phyloP scores from a whole-genome alignment of 2,329 filamentous ascomycete species.

The Clonostachys rosea region DNA sequence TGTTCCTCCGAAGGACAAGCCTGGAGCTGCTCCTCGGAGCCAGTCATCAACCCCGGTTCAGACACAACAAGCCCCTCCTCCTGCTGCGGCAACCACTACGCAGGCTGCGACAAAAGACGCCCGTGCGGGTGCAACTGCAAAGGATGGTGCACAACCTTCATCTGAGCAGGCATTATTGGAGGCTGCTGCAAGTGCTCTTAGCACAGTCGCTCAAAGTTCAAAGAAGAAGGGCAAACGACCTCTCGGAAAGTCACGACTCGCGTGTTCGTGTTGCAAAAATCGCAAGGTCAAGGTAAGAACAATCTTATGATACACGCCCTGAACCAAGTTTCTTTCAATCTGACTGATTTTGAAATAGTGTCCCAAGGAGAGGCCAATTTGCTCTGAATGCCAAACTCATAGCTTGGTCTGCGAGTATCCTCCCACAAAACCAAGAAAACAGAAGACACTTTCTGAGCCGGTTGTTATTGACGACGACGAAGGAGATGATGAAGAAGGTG shows the following conservation, averaged over 20 bases:
- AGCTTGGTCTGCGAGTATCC: conserved; percentile 31
- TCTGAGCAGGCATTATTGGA: conserved; percentile 2
- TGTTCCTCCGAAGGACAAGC: conserved; percentile 39
- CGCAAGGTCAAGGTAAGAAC: conserved; percentile 29
- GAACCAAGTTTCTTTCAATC: neutral
- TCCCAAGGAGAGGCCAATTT: conserved; percentile 30
- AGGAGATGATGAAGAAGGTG: conserved; percentile 5
- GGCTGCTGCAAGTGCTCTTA: neutral
- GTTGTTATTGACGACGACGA: conserved; percentile 7
- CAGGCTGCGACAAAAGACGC: conserved; percentile 5
- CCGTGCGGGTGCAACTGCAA: conserved; percentile 18
- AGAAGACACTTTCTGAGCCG: conserved; percentile 7
- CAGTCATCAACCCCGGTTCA: neutral
- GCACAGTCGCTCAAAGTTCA: neutral
- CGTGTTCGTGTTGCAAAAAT: conserved; percentile 29
- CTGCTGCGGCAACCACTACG: conserved; percentile 9
- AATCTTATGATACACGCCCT: neutral
- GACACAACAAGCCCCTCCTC: neutral
- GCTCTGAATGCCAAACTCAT: conserved; percentile 25
- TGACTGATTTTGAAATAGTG: conserved; percentile 16
- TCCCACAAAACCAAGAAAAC: conserved; percentile 16
- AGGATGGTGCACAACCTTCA: conserved; percentile 19
- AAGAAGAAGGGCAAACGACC: conserved; percentile 10
- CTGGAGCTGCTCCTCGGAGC: conserved; percentile 12
- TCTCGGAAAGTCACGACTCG: conserved; percentile 20